A percentile compares a stretch with the other conserved stretches of the same genome.
These are phyloP conservation scores for Chlamydomonas applanata DNA, from an alignment of 139 green algal genomes.

Conservation along the genomic window DNA sequence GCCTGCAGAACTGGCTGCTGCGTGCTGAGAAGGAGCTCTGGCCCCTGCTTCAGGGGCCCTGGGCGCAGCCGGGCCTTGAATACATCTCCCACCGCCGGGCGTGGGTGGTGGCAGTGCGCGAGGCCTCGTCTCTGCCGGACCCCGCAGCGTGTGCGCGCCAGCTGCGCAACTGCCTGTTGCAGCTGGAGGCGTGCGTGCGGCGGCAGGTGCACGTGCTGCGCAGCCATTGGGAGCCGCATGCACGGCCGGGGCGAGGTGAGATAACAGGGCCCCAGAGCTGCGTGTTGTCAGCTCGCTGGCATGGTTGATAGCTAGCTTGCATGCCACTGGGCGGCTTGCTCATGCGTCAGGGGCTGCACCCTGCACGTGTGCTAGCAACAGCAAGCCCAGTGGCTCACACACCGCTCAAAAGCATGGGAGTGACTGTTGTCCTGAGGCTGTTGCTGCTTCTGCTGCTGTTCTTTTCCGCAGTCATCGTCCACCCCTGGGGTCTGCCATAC, in stretches of 20 bases:
- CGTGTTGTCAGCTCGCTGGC: too few relatives aligned
- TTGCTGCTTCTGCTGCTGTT: too few relatives aligned
- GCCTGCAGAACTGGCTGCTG: constrained; percentile 8
- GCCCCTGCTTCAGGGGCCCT: constrained; percentile 1
- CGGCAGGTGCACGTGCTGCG: constrained; percentile 7
- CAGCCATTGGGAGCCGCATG: neutral
- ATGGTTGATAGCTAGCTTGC: too few relatives aligned
- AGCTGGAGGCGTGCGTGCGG: constrained; percentile 5
- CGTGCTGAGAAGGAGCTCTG: neutral
- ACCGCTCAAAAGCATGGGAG: too few relatives aligned
- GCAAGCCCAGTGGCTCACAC: too few relatives aligned
- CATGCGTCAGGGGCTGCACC: too few relatives aligned
- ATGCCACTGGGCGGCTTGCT: too few relatives aligned
- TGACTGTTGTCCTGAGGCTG: too few relatives aligned
- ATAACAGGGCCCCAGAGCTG: too few relatives aligned
- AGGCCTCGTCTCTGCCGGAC: neutral
- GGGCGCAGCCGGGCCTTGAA: neutral
- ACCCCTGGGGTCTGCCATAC: too few relatives aligned
- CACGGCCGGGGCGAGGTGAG: neutral
- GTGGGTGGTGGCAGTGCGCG: neutral
- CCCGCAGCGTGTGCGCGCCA: neutral
- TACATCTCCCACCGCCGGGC: neutral
- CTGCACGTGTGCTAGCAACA: too few relatives aligned
- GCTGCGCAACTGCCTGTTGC: neutral
- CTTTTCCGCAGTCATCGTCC: too few relatives aligned